A percentile compares a stretch with the other conserved stretches of the same genome.
Evolutionary conservation across 768 basidiomycete species (phyloP).

Genomic region (Lactifluus volemus): DNA sequence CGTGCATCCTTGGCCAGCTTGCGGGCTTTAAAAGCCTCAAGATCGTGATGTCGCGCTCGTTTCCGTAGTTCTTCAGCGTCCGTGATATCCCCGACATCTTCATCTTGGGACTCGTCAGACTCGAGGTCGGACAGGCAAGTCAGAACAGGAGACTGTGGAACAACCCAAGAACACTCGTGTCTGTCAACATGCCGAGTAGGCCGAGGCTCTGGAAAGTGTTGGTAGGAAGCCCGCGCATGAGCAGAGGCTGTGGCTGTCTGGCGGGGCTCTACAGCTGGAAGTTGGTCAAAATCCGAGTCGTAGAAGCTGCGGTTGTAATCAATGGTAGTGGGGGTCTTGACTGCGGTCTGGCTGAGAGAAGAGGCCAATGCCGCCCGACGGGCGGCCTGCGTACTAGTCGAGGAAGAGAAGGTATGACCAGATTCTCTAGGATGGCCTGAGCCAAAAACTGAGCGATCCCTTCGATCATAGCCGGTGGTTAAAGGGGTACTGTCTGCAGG

Average conservation of each 20-base stretch:
- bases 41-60: not conserved
- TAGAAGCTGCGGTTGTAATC: not conserved
- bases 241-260: not conserved
- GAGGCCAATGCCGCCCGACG: not conserved
- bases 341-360: not conserved
- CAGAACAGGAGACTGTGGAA: not conserved
- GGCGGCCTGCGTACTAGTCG: not conserved
- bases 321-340: not conserved
- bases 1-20: not conserved
- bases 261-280: not conserved
- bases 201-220: not conserved
- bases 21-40: not conserved
- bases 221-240: not conserved
- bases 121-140: not conserved
- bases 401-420: too few relatives aligned
- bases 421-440: too few relatives aligned
- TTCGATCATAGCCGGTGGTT: too few relatives aligned
- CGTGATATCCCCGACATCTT: not conserved
- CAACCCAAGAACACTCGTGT: not conserved
- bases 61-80: not conserved
- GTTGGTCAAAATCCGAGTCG: not conserved
- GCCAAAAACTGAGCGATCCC: too few relatives aligned
- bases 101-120: not conserved
- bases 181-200: not conserved
- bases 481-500: too few relatives aligned